A percentile compares a stretch with the other conserved stretches of the same genome.
These are phyloP conservation scores for Gonium pectorale DNA, from an alignment of 139 green algal genomes.

Conservation along the genomic window DNA sequence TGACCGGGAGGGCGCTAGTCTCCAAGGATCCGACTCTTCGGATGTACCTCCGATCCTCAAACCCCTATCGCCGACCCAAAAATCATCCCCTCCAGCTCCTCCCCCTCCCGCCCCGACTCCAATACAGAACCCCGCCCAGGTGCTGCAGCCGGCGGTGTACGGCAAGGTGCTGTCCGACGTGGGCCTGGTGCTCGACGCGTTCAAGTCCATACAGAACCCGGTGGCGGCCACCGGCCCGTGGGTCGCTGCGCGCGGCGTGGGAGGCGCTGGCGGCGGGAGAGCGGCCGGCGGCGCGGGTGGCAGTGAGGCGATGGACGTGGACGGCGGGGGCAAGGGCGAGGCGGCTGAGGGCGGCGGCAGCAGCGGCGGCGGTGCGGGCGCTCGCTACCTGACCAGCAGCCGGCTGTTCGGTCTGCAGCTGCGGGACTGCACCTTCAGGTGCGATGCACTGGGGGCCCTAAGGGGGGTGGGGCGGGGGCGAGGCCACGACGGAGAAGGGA, in stretches of 20 bases:
- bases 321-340: not conserved
- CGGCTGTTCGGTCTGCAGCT: slow-evolving; percentile 79
- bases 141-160: slow-evolving; percentile 47
- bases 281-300: not conserved
- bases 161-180: slow-evolving; percentile 46
- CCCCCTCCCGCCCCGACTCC: not conserved
- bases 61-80: too few relatives aligned
- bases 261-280: not conserved
- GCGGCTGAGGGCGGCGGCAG: not conserved
- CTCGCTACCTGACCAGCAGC: slow-evolving; percentile 79
- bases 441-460: not conserved
- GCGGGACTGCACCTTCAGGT: slow-evolving; percentile 76
- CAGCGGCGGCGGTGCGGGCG: slow-evolving; percentile 12
- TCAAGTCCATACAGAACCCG: slow-evolving; percentile 22
- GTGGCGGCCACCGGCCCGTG: slow-evolving; percentile 41
- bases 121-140: slow-evolving; percentile 43
- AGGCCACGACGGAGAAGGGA: not conserved
- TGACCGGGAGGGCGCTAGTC: too few relatives aligned
- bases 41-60: too few relatives aligned
- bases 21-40: too few relatives aligned
- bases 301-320: slow-evolving; percentile 19
- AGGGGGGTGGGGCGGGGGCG: not conserved
- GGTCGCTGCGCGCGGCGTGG: not conserved
- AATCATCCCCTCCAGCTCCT: not conserved
- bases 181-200: slow-evolving; percentile 41